Conservation (phyloP, 345 rosid genomes). For the Geranium brycei region DNA sequence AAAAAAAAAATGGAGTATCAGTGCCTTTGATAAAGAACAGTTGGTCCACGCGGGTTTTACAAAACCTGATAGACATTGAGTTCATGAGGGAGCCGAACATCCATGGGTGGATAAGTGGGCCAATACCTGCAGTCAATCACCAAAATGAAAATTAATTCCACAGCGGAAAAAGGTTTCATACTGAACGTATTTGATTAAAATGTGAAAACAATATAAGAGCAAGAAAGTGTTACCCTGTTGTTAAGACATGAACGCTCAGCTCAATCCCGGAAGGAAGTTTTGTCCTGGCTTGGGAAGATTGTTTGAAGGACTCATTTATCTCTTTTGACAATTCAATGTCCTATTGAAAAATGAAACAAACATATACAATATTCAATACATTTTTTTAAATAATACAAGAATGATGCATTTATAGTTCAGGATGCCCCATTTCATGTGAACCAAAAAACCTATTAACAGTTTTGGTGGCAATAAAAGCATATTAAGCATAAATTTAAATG, state of each 20-base stretch:
- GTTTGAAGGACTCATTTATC: conserved; percentile 92
- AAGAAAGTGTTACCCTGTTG: conserved; percentile 58
- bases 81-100: conserved; percentile 96
- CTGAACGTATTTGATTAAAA: conserved; percentile 1
- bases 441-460: not conserved
- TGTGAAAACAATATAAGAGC: not conserved
- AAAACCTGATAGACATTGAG: conserved; percentile 91
- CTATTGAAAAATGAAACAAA: conserved; percentile 19
- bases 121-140: conserved; percentile 51
- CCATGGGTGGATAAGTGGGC: conserved; percentile 99
- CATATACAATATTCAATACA: too few relatives aligned
- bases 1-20: not conserved
- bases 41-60: conserved; percentile 10
- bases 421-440: not conserved
- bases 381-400: not conserved
- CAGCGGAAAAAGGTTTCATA: not conserved
- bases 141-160: not conserved
- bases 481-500: not conserved
- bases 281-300: conserved; percentile 92
- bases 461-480: not conserved
- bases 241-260: conserved; percentile 93
- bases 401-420: not conserved
- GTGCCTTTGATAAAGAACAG: conserved; percentile 1
- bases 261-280: conserved; percentile 94
- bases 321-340: conserved; percentile 98